Evolutionary conservation across 495 filamentous ascomycete genomes (phyloP), one percentile per base, ranked within the genome.

Genomic region (Penicillium fimorum): DNA sequence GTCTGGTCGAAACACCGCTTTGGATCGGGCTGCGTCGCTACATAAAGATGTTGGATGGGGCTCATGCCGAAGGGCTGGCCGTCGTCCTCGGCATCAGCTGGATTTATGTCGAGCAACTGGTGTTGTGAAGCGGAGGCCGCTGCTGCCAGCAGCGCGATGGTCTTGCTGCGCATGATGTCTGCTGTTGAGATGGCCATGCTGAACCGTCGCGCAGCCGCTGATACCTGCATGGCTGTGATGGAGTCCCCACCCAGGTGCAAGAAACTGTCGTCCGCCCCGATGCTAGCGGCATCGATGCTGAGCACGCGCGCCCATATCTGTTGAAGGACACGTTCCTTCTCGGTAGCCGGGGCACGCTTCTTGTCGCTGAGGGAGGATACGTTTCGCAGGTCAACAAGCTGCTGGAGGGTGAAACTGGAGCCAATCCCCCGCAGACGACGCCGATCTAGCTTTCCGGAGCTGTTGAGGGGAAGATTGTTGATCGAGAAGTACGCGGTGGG

Each of bases 201-300:
- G 22, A 64, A 56, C 0, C 58, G 35, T 5, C 66, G 62, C 33
- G 61, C 63, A 7, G 64, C 66, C 5, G 76, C 71, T 0, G 78
- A 79, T 1, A 84, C 56, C 64, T 76, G 76, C 75, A 84, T 84
- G 6, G 82, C 81, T 11, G 65, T 68, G 50, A 85, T 78, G n/a
- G 81, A 84, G 59, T 84, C 82, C 17, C 81, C 82, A 10, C 82
- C 82, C 13, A 82, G 70, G 18, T 66, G 67, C 63, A 84, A 77
- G 64, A 85, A 84, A 35, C 53, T 60, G 38, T 62, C 59, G 15
- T 70, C 35, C 17, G 61, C 25, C 1, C 60, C 48, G 47, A 72
- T 61, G 3, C 51, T 25, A 5, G 33, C 75, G 11, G 55, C 37
- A 1, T 62, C 42, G 3, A 59, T 37, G 2, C 47, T 53, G 3